Evolutionary conservation across 306 rosid species (phyloP).

Genomic region (Geum urbanum): DNA sequence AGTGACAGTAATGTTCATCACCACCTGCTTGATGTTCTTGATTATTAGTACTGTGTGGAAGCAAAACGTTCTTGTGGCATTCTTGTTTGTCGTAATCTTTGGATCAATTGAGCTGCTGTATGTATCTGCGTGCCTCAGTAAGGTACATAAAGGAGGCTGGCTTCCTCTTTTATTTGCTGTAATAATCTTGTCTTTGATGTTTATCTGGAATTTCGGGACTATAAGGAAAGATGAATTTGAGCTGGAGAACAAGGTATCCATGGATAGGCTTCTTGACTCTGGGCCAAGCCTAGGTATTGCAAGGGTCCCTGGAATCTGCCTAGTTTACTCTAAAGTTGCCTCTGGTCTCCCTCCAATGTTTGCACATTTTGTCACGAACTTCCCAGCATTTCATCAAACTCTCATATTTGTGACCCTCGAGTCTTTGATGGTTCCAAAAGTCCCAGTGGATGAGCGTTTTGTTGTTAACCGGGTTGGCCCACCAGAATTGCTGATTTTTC

Average conservation of each 20-base stretch:
- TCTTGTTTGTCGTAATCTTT: constrained; percentile 16
- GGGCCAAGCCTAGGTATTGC: constrained; percentile 23
- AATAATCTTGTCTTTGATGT: constrained; percentile 21
- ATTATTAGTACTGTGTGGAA: constrained; percentile 27
- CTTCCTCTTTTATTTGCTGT: constrained; percentile 22
- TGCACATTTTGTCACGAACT: constrained; percentile 29
- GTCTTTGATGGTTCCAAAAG: constrained; percentile 21
- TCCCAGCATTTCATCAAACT: constrained; percentile 30
- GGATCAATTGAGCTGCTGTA: constrained; percentile 31
- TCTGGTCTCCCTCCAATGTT: constrained; percentile 30
- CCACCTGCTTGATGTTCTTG: constrained; percentile 31
- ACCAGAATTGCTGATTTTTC: constrained; percentile 6
- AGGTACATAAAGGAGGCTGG: constrained; percentile 31
- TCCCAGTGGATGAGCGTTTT: constrained; percentile 21
- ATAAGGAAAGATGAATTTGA: constrained; percentile 25
- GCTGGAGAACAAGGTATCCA: constrained; percentile 25
- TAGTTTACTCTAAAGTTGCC: constrained; percentile 25
- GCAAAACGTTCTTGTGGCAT: constrained; percentile 15
- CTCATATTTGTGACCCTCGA: constrained; percentile 28
- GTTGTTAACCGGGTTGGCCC: constrained; percentile 14
- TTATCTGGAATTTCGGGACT: constrained; percentile 29
- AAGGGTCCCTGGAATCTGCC: constrained; percentile 32
- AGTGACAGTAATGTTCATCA: constrained; percentile 30
- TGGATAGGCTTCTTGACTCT: constrained; percentile 24
- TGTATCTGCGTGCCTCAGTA: constrained; percentile 27